Conservation (phyloP, 2,329 filamentous ascomycete genomes). For the Penicillium occitanis region DNA sequence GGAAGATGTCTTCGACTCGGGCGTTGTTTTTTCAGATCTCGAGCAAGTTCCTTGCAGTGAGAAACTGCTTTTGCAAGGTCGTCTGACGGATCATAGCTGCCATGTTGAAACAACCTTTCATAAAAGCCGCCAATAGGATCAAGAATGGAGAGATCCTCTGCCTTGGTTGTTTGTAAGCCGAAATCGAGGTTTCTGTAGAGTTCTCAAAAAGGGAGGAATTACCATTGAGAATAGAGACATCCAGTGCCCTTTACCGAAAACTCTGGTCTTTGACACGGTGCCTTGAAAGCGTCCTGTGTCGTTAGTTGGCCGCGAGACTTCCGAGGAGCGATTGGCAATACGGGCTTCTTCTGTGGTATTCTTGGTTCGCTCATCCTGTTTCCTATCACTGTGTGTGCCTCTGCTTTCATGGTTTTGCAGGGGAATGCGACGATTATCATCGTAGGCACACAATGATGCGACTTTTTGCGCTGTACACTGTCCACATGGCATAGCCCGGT, state of each 20-base stretch:
- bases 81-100: conserved; percentile 1
- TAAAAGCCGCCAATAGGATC: conserved; percentile 19
- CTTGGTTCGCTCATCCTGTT: neutral
- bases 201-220: neutral
- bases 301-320: neutral
- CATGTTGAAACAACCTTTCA: neutral
- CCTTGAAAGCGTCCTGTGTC: conserved; percentile 22
- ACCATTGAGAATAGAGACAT: conserved; percentile 27
- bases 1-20: conserved; percentile 25
- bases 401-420: neutral
- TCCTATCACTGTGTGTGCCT: neutral
- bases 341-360: neutral
- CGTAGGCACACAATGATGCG: conserved; percentile 24
- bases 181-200: neutral
- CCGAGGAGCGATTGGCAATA: neutral
- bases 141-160: conserved; percentile 18
- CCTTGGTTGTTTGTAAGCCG: conserved; percentile 14
- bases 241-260: conserved; percentile 31
- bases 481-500: conserved; percentile 28
- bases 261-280: conserved; percentile 27
- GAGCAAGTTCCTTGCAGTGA: conserved; percentile 30
- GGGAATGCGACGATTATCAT: neutral
- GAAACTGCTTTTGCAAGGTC: conserved; percentile 20
- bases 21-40: conserved; percentile 24
- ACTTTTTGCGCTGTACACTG: conserved; percentile 25